Evolutionary conservation across 1,284 basidiomycete genomes (phyloP), one percentile per base, ranked within the genome.

Genomic region (Xerocomus amazonicus): DNA sequence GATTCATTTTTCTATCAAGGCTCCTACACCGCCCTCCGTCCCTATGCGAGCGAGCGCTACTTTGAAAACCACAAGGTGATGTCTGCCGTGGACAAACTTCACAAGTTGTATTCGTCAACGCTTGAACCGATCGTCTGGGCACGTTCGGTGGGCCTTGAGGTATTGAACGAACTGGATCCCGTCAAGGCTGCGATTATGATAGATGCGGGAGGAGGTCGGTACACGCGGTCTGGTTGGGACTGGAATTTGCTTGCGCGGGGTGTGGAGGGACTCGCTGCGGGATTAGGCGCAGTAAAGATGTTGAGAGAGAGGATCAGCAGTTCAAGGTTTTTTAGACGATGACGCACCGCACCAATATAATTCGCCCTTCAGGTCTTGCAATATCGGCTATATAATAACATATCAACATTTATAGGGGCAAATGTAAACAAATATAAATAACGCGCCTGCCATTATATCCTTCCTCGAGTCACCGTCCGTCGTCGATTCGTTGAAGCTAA

Each of bases 101-200:
- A 95, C 70, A 90, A 90, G 61, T 65, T 97, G 9, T 97, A 95
- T 64, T 72, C 82, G 1, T 78, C 78, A 3, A 80, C 84, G 33
- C 71, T 75, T 14, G 76, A 75, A 9, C 81, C 87, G 3, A 60
- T 95, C 27, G 92, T 96, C 27, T 92, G 89, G 89, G 84, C 84
- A 6, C 81, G 94, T 43, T 88, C 87, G 0, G 81, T 87, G 9
- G 94, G 93, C 0, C 66, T 97, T n/a, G 93, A 97, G 61, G 82
- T 96, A 9, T 62, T 97, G 40, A 96, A 97, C 62, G 93, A 97
- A 69, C 69, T 96, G 17, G 87, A 89, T 53, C 73, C 80, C 0
- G 60, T 97, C 54, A 97, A 97, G 70, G 78, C 80, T 6, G 82
- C 85, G 1, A 69, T 97, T 26, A 93, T 97, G 90, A 77, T 84